A percentile compares a stretch with the other conserved stretches of the same genome.
phyloP scores from a whole-genome alignment of 163 green algal genomes.

The Coccomyxa subellipsoidea region DNA sequence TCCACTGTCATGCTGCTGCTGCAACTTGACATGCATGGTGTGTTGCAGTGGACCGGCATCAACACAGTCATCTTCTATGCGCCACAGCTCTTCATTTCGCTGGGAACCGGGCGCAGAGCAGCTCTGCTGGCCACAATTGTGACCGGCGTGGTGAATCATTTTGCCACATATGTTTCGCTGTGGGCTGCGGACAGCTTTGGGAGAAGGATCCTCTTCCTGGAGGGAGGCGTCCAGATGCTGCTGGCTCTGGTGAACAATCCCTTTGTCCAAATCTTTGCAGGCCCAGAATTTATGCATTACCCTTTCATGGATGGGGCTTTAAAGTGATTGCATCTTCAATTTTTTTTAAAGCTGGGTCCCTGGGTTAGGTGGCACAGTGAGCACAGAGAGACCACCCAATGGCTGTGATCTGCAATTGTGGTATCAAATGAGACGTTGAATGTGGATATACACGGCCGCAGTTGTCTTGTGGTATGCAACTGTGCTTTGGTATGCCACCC shows the following conservation, averaged over 20 bases:
- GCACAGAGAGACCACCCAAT: no score
- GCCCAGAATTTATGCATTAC: no score
- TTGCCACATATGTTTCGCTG: constrained; percentile 66
- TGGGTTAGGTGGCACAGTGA: no score
- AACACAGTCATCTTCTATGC: constrained; percentile 17
- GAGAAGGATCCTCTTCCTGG: constrained; percentile 58
- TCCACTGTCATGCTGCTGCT: no score
- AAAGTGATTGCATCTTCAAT: no score
- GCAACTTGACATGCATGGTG: background rate
- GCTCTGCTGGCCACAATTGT: constrained; percentile 3
- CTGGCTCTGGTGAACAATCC: background rate
- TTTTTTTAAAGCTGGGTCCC: no score
- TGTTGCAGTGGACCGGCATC: background rate
- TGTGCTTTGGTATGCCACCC: no score
- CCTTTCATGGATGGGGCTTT: no score
- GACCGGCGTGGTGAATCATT: constrained; percentile 57
- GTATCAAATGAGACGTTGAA: no score
- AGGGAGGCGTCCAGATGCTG: constrained; percentile 30
- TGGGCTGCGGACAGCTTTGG: constrained; percentile 59
- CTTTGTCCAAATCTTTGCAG: no score
- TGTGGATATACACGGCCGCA: no score
- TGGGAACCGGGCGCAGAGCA: constrained; percentile 3
- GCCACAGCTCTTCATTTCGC: constrained; percentile 22
- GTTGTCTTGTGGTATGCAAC: no score
- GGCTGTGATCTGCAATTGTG: background rate